Conservation (phyloP, 257 asterid species). For the Plantago elongata region DNA sequence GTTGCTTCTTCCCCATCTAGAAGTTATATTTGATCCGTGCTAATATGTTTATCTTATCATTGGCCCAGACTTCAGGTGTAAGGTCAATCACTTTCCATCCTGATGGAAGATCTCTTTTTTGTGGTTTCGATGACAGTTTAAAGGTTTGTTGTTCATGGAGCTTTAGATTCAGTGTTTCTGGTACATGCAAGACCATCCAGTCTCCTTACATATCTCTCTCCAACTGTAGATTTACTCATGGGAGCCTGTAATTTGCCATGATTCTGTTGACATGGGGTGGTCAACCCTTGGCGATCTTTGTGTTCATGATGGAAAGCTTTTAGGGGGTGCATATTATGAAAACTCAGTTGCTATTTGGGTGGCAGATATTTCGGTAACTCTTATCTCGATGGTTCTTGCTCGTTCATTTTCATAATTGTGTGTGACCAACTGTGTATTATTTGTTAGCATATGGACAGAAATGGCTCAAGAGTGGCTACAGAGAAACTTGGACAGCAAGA, state of each 20-base stretch:
- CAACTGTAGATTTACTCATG: constrained; percentile 82
- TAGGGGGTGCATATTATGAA: constrained; percentile 90
- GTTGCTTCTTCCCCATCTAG: too few relatives aligned
- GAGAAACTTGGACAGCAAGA: constrained; percentile 45
- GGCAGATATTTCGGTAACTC: constrained; percentile 80
- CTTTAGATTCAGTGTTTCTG: constrained; percentile 13
- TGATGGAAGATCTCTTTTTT: constrained; percentile 84
- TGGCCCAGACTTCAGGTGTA: constrained; percentile 71
- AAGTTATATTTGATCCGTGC: too few relatives aligned
- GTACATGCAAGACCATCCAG: constrained; percentile 9
- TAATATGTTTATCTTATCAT: constrained; percentile 12
- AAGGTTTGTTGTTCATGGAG: constrained; percentile 46
- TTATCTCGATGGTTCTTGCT: constrained; percentile 7
- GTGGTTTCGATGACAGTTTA: constrained; percentile 91
- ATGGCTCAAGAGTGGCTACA: constrained; percentile 48
- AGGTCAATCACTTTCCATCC: constrained; percentile 84
- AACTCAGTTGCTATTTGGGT: constrained; percentile 94
- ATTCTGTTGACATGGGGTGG: constrained; percentile 98
- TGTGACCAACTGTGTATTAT: constrained; percentile 13
- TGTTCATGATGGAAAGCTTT: constrained; percentile 81
- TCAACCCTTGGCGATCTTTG: constrained; percentile 90
- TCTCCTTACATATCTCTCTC: constrained; percentile 24
- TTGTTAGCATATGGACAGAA: constrained; percentile 48
- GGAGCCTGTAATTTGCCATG: constrained; percentile 95
- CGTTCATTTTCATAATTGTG: constrained; percentile 14